Evolutionary conservation across 345 rosid species (phyloP).

Genomic region (Excoecaria cochinchinensis): DNA sequence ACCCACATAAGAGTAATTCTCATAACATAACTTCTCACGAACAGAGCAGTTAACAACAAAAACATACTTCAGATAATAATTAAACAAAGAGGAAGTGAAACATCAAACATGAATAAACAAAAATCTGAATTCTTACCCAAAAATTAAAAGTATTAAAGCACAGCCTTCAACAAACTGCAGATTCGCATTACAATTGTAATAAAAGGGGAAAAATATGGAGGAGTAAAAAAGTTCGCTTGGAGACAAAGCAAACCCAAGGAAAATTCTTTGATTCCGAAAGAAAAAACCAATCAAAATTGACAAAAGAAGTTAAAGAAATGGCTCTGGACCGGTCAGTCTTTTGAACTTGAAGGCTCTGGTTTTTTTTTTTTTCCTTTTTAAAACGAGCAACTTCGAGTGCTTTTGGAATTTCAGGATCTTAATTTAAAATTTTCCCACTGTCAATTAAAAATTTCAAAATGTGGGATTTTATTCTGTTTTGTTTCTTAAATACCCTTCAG

Average conservation of each 20-base stretch:
- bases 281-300: background rate
- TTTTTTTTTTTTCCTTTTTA: background rate
- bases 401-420: constrained; percentile 8
- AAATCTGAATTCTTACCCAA: constrained; percentile 28
- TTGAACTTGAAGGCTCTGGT: constrained; percentile 1
- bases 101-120: background rate
- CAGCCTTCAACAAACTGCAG: background rate
- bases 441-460: constrained; percentile 3
- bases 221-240: constrained; percentile 46
- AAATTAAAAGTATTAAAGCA: background rate
- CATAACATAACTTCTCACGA: background rate
- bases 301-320: background rate
- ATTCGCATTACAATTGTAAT: background rate
- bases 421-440: background rate
- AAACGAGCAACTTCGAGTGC: background rate
- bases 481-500: background rate
- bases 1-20: background rate
- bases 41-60: background rate
- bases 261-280: constrained; percentile 14
- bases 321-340: background rate
- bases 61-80: background rate
- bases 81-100: background rate
- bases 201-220: background rate
- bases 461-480: background rate
- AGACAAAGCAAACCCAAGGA: constrained; percentile 44